Conservation (phyloP, 2,329 filamentous ascomycete species). For the Colletotrichum sidae region DNA sequence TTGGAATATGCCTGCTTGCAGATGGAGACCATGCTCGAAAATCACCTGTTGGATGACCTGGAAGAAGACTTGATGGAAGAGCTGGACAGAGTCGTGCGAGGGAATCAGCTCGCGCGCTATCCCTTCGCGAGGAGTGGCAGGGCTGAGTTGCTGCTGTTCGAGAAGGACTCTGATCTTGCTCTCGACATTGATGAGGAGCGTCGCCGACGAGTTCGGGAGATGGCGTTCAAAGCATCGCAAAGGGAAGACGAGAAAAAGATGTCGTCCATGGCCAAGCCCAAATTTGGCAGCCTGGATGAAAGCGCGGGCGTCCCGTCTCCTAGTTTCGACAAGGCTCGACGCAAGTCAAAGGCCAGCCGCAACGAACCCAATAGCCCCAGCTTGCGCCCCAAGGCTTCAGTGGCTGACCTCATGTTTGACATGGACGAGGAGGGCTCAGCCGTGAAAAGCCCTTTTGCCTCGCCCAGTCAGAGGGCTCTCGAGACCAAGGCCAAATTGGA, state of each 20-base stretch:
- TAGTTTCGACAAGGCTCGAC: conserved; percentile 57
- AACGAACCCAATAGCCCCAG: conserved; percentile 74
- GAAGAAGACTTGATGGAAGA: conserved; percentile 86
- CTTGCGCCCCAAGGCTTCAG: conserved; percentile 75
- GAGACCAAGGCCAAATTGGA: conserved; percentile 13
- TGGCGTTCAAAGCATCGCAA: conserved; percentile 74
- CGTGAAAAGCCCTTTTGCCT: conserved; percentile 43
- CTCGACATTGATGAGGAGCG: conserved; percentile 76
- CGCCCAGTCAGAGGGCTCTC: conserved; percentile 23
- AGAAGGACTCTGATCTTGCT: conserved; percentile 72
- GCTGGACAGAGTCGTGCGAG: conserved; percentile 81
- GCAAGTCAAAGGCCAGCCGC: conserved; percentile 57
- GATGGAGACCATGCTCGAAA: conserved; percentile 91
- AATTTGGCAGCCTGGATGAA: conserved; percentile 76
- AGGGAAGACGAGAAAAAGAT: conserved; percentile 74
- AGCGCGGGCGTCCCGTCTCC: conserved; percentile 51
- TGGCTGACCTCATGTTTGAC: conserved; percentile 86
- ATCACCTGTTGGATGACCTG: conserved; percentile 85
- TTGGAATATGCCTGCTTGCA: conserved; percentile 94
- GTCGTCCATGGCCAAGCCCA: conserved; percentile 69
- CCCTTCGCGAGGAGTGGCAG: conserved; percentile 83
- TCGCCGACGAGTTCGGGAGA: conserved; percentile 78
- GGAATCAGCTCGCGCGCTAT: conserved; percentile 82
- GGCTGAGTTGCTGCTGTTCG: conserved; percentile 73
- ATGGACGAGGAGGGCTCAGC: conserved; percentile 83